These are phyloP conservation scores for Acer negundo DNA, from an alignment of 345 rosid genomes.

Conservation along the genomic window DNA sequence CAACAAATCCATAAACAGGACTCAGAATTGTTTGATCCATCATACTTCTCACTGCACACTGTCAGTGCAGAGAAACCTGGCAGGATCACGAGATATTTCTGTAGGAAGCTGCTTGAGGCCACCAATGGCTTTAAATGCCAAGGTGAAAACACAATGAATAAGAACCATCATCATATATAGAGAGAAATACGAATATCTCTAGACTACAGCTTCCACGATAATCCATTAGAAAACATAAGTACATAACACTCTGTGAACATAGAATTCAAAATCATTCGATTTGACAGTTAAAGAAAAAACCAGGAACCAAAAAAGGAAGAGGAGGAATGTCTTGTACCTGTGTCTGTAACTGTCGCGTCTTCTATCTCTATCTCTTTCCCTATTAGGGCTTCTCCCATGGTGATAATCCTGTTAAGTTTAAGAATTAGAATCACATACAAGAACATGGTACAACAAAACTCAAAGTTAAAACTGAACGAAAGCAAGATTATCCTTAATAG, in stretches of 20 bases:
- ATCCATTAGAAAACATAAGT: not conserved
- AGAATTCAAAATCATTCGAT: not conserved
- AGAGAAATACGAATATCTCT: not conserved
- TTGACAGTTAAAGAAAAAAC: not conserved
- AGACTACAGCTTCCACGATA: slow-evolving; percentile 41
- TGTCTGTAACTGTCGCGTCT: slow-evolving; percentile 68
- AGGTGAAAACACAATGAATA: slow-evolving; percentile 23
- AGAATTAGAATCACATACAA: not conserved
- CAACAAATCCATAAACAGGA: not conserved
- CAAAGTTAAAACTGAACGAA: not conserved
- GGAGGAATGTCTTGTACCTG: slow-evolving; percentile 44
- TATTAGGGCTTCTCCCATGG: slow-evolving; percentile 74
- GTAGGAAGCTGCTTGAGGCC: slow-evolving; percentile 68
- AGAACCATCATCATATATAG: slow-evolving; percentile 1
- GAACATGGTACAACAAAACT: slow-evolving; percentile 4
- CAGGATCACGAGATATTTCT: slow-evolving; percentile 58
- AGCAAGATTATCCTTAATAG: not conserved
- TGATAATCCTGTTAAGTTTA: slow-evolving; percentile 59
- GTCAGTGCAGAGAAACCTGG: slow-evolving; percentile 99
- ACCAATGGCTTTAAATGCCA: slow-evolving; percentile 72
- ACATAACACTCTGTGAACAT: not conserved
- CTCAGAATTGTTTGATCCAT: slow-evolving; percentile 70
- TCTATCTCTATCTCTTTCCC: slow-evolving; percentile 85
- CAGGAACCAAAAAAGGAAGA: not conserved
- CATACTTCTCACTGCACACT: slow-evolving; percentile 99